A percentile compares a stretch with the other conserved stretches of the same genome.
phyloP scores from a whole-genome alignment of 2,329 filamentous ascomycete species.

The Chaetomium sp. region DNA sequence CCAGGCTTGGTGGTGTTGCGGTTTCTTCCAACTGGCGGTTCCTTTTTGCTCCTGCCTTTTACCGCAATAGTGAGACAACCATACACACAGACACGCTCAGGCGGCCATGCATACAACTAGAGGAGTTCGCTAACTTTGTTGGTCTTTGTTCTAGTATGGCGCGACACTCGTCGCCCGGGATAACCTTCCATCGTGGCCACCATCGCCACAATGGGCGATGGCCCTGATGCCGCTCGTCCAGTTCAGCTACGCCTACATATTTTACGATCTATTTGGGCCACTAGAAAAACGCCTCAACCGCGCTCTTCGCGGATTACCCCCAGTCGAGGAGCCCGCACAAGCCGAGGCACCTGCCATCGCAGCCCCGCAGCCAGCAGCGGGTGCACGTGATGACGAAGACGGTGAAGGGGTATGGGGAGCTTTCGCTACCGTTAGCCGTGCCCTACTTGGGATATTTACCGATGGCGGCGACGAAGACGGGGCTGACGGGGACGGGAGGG shows the following conservation, averaged over 20 bases:
- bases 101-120: too few species aligned
- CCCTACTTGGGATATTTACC: conserved; percentile 9
- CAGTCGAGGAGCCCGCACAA: conserved; percentile 19
- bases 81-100: too few species aligned
- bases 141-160: conserved; percentile 37
- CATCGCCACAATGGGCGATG: conserved; percentile 45
- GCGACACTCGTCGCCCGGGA: conserved; percentile 40
- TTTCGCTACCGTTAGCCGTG: conserved; percentile 10
- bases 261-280: conserved; percentile 40
- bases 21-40: conserved; percentile 37
- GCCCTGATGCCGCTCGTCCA: conserved; percentile 41
- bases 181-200: conserved; percentile 46
- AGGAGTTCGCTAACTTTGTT: neutral
- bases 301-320: conserved; percentile 34
- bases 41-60: conserved; percentile 36
- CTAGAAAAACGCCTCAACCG: conserved; percentile 45
- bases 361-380: neutral
- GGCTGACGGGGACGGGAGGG: conserved; percentile 20
- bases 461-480: conserved; percentile 5
- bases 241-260: conserved; percentile 37
- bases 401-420: conserved; percentile 13
- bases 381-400: conserved; percentile 1
- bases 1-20: conserved; percentile 41
- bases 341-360: conserved; percentile 1
- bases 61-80: conserved; percentile 34